Percentiles rank a stretch among this genome's conserved stretches.
Evolutionary conservation across 2,329 filamentous ascomycete genomes (phyloP).

Genomic region (Pestalotiopsis fici): DNA sequence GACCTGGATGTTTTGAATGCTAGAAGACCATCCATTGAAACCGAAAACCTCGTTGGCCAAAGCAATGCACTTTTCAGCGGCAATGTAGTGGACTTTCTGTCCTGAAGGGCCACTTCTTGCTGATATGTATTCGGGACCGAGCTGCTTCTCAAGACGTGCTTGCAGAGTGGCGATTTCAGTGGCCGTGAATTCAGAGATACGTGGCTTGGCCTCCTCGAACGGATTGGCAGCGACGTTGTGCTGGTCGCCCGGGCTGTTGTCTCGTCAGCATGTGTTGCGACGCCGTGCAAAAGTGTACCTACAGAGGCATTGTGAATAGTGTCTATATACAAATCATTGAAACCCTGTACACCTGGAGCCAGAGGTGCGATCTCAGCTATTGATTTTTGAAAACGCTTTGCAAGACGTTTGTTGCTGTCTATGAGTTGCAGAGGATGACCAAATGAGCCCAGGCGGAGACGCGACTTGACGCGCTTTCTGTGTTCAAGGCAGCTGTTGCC

Average conservation of each 20-base stretch:
- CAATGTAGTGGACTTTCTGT: constrained; percentile 86
- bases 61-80: constrained; percentile 95
- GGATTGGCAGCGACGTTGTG: constrained; percentile 70
- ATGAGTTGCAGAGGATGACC: not conserved
- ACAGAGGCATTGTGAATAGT: constrained; percentile 10
- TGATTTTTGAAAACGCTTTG: not conserved
- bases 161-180: constrained; percentile 87
- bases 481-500: not conserved
- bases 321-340: not conserved
- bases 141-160: constrained; percentile 83
- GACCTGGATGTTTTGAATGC: constrained; percentile 92
- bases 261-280: not conserved
- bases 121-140: constrained; percentile 95
- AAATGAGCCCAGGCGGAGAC: not conserved
- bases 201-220: constrained; percentile 71
- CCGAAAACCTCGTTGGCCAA: constrained; percentile 39
- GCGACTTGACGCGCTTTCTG: not conserved
- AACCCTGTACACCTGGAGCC: not conserved
- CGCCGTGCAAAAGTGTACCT: not conserved
- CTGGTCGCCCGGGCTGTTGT: constrained; percentile 67
- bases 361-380: not conserved
- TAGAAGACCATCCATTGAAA: constrained; percentile 73
- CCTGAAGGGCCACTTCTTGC: constrained; percentile 80
- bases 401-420: not conserved
- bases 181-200: constrained; percentile 82